Base-by-base conservation (phyloP, 345 rosid species). In the Citrus medica region DNA sequence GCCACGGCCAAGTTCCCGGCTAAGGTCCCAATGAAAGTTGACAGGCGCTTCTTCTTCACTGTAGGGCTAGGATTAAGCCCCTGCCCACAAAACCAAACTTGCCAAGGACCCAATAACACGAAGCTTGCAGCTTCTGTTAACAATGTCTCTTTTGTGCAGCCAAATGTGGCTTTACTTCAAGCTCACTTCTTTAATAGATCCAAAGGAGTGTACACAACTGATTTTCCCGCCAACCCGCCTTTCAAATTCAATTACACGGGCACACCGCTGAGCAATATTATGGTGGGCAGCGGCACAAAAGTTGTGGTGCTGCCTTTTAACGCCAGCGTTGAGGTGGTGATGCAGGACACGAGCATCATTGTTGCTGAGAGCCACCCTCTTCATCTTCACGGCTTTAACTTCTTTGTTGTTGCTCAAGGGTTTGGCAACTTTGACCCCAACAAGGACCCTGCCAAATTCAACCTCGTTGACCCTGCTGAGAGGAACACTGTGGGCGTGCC, bases 171-270 rank as follows among this genome's bases (percentile, higher is more conserved):
- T 4, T 75, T 90, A 10, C 89, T 88, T 7, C 88, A 88, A 78
- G 79, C 91, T 77, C 89, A 88, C 61, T 86, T 87, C 85, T 83
- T 85, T 22, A 84, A 85, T 78, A 53, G 73, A 73, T 79, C 87
- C 32, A 84, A 69, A 8, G 91, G 89, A 6, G 89, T 85, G 1
- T 89, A 67, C 85, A 84, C 85, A 0, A 81, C 84, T 1, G 87
- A 86, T 82, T 87, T 89, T 65, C 89, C 89, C 0, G 9, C 81
- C 37, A 89, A 86, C 62, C 91, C 88, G 4, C 82, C 80, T 3
- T 67, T 86, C 81, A 86, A 81, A 69, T 88, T 89, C 78, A 88
- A 89, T 76, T 88, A 89, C 78, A 89, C 88, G 7, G 88, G 93
- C 58, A 84, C 82, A 7, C 86, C 88, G 1, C 91, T 88, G 0